These are phyloP conservation scores for Fereydounia khargensis DNA, from an alignment of 1,284 basidiomycete genomes.

Conservation along the genomic window DNA sequence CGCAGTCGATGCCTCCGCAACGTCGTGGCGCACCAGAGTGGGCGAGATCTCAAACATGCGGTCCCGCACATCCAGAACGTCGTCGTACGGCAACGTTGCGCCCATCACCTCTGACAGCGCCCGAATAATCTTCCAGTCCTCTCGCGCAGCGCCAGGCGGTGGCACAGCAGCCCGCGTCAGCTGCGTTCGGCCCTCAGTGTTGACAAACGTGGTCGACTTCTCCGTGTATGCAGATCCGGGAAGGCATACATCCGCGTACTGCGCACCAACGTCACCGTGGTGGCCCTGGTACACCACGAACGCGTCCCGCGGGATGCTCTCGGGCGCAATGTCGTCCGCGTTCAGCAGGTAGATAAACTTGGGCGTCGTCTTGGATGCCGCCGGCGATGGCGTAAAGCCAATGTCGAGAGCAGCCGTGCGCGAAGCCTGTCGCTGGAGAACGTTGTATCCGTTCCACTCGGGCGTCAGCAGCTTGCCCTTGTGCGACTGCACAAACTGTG, in stretches of 20 bases:
- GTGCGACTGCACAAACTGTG: slow-evolving; percentile 72
- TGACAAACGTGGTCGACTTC: slow-evolving; percentile 91
- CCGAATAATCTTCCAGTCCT: slow-evolving; percentile 98
- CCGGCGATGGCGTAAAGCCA: slow-evolving; percentile 81
- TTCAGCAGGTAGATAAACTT: slow-evolving; percentile 98
- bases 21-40: slow-evolving; percentile 81
- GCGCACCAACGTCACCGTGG: slow-evolving; percentile 94
- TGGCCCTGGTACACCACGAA: slow-evolving; percentile 99
- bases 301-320: slow-evolving; percentile 85
- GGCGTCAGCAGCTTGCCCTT: slow-evolving; percentile 70
- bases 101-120: slow-evolving; percentile 88
- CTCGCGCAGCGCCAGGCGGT: slow-evolving; percentile 89
- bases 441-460: slow-evolving; percentile 93
- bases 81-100: slow-evolving; percentile 82
- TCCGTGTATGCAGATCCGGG: slow-evolving; percentile 95
- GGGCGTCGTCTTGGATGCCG: slow-evolving; percentile 72
- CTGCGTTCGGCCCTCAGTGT: slow-evolving; percentile 93
- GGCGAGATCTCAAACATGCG: slow-evolving; percentile 97
- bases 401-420: slow-evolving; percentile 93
- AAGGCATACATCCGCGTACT: slow-evolving; percentile 91
- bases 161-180: slow-evolving; percentile 86
- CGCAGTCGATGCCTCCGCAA: slow-evolving; percentile 72
- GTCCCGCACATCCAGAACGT: slow-evolving; percentile 80
- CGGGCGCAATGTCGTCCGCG: slow-evolving; percentile 88
- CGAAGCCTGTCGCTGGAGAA: slow-evolving; percentile 86